Evolutionary conservation across 768 basidiomycete species (phyloP), one percentile per base, ranked within the genome.

Genomic region (Russula ochroleuca): DNA sequence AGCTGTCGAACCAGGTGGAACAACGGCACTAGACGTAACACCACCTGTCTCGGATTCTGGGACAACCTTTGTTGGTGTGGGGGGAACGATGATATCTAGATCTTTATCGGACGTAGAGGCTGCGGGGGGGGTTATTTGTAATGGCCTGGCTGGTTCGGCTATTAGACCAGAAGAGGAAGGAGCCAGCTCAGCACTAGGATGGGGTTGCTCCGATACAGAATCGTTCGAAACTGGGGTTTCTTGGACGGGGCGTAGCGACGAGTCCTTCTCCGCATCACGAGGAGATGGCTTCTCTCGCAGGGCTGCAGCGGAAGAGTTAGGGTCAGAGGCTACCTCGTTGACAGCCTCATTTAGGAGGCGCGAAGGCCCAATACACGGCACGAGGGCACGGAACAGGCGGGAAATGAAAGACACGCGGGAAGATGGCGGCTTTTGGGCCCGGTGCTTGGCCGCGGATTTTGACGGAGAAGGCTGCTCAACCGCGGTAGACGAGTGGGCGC

Each of bases 11-110:
- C 94, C 94, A 15, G 95, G 94, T 2, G 93, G 83, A 70, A 94
- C 91, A 25, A 96, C 94, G 49, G 92, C 91, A 37, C 92, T 89
- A n/a, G 92, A 93, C 11, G 90, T 91, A 67, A 97, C 79, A 15
- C 90, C 93, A 65, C 87, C 92, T 8, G 93, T 92, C 75, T 94
- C 93, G 10, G 85, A 83, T 28, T 79, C 77, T 8, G 91, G 83
- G 5, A 83, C 71, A 6, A 83, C 69, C 64, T 80, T 77, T 17
- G 79, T 79, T 14, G 83, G 82, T 1, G 81, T 80, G 35, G 83
- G 79, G 19, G 83, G 79, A 4, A 81, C 68, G 57, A 80, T 45
- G 58, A 81, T 71, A 13, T 79, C 76, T 47, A 60, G 25, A 28
- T 61, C 58, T 17, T 67, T 71, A 59, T 79, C 79, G 25, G 61